Percentiles rank a stretch among this genome's conserved stretches.
These are phyloP conservation scores for Calonectria fujianensis DNA, from an alignment of 2,329 filamentous ascomycete genomes.

Conservation along the genomic window DNA sequence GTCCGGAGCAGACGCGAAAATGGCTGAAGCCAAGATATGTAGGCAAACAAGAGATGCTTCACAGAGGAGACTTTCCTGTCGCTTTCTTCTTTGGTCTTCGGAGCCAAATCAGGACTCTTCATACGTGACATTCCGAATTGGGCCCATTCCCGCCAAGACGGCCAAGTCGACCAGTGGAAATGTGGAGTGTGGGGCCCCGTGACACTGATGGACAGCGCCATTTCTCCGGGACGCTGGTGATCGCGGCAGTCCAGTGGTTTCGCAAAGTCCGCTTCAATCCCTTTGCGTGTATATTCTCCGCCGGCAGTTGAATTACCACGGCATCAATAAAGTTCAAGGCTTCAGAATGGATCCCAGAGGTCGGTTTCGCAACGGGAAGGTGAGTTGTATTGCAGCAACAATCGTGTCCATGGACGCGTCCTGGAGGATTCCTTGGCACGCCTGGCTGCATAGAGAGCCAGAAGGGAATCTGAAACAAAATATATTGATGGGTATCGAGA, in stretches of 20 bases:
- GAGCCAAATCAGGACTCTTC: neutral
- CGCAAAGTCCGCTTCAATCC: neutral
- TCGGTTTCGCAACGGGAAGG: neutral
- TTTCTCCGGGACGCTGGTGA: neutral
- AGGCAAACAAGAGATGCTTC: neutral
- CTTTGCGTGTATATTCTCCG: conserved; percentile 2
- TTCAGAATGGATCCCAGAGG: neutral
- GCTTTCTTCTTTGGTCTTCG: conserved; percentile 1
- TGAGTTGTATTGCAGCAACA: neutral
- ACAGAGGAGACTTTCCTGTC: neutral
- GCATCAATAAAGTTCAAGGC: neutral
- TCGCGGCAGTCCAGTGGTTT: neutral
- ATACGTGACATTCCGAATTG: neutral
- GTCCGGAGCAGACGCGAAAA: neutral
- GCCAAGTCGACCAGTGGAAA: neutral
- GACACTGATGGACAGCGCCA: neutral
- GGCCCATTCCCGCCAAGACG: neutral
- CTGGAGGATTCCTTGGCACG: neutral
- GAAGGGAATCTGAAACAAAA: neutral
- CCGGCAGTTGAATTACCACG: too few species aligned
- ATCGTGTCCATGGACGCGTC: neutral
- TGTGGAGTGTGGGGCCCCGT: neutral
- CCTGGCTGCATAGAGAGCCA: neutral
- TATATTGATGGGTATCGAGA: neutral
- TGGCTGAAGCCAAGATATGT: neutral